phyloP scores from a whole-genome alignment of 164 flowering plant genomes.

The Cinnamomum chago region DNA sequence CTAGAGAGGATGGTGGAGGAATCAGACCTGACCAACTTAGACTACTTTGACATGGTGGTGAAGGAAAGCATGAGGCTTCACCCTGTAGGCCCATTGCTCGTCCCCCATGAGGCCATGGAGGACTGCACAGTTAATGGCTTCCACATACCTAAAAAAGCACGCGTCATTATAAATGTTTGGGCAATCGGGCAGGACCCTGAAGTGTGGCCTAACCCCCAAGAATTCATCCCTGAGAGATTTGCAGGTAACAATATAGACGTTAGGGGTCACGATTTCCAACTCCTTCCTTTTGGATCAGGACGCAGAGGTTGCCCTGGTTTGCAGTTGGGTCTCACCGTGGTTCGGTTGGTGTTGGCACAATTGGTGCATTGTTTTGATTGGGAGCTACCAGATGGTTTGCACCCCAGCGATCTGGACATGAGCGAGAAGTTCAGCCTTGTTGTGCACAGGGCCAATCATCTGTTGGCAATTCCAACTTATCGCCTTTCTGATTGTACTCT shows the following conservation, averaged over 20 bases:
- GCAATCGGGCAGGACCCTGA: conserved; percentile 74
- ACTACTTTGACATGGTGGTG: conserved; percentile 6
- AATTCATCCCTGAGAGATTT: conserved; percentile 64
- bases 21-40: conserved; percentile 4
- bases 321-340: conserved; percentile 12
- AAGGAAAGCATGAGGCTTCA: conserved; percentile 9
- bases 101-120: conserved; percentile 8
- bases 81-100: conserved; percentile 6
- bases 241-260: conserved; percentile 46
- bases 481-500: background rate
- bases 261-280: conserved; percentile 26
- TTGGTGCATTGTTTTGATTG: conserved; percentile 20
- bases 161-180: conserved; percentile 65
- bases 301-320: conserved; percentile 17
- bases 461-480: conserved; percentile 12
- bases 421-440: conserved; percentile 8
- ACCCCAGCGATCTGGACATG: conserved; percentile 13
- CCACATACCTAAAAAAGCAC: conserved; percentile 64
- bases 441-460: conserved; percentile 10
- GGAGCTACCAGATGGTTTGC: conserved; percentile 14
- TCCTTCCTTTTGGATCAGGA: conserved; percentile 9
- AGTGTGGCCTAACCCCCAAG: conserved; percentile 55
- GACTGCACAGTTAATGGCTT: conserved; percentile 21
- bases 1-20: conserved; percentile 11
- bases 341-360: conserved; percentile 12